Evolutionary conservation across 2,329 filamentous ascomycete genomes (phyloP).

Genomic region (Paracamarosporium sp.): DNA sequence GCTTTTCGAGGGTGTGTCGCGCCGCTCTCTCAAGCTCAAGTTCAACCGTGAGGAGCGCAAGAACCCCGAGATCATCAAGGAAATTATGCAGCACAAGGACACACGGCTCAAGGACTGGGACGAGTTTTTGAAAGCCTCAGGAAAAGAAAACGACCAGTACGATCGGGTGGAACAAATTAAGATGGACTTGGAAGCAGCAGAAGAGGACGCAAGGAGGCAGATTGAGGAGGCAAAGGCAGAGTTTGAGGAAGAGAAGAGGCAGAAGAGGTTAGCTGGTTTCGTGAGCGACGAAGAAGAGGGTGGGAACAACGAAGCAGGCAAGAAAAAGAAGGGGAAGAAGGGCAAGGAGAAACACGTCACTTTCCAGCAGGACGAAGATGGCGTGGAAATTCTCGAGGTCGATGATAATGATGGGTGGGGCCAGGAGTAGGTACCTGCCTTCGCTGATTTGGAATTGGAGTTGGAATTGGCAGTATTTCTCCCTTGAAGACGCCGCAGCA

Average conservation of each 20-base stretch:
- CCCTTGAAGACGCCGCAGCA: neutral
- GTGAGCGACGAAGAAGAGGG: constrained; percentile 20
- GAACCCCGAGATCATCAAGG: constrained; percentile 68
- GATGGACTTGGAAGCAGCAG: constrained; percentile 35
- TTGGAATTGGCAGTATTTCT: no score
- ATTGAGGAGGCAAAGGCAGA: constrained; percentile 38
- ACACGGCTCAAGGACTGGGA: constrained; percentile 16
- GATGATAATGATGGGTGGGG: constrained; percentile 30
- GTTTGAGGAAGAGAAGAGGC: constrained; percentile 41
- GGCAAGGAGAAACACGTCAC: constrained; percentile 34
- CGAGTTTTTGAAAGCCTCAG: constrained; percentile 40
- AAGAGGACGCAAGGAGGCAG: constrained; percentile 44
- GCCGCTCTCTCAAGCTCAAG: constrained; percentile 80
- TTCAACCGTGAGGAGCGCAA: constrained; percentile 80
- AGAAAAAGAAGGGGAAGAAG: constrained; percentile 40
- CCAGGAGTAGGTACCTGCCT: neutral
- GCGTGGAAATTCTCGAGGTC: constrained; percentile 35
- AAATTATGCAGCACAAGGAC: constrained; percentile 60
- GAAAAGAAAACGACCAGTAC: constrained; percentile 46
- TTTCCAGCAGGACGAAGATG: constrained; percentile 35
- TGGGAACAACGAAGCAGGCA: constrained; percentile 31
- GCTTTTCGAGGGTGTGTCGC: constrained; percentile 75
- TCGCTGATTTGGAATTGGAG: neutral
- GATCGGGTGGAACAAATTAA: constrained; percentile 45
- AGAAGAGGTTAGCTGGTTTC: constrained; percentile 30